A percentile compares a stretch with the other conserved stretches of the same genome.
Evolutionary conservation across 441 rosid species (phyloP).

Genomic region (Populus hybrid): DNA sequence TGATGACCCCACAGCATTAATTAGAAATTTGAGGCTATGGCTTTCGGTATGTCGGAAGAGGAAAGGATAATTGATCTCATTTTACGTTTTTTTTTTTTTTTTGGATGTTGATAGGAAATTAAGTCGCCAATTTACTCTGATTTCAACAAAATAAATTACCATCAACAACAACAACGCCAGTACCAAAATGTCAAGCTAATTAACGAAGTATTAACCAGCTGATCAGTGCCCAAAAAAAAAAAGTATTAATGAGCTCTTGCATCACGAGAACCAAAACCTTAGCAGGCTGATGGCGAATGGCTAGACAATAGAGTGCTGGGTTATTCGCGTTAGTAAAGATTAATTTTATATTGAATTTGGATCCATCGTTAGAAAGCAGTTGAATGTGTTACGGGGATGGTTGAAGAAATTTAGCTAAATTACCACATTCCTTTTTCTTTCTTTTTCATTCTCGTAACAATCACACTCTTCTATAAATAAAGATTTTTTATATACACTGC

Average conservation of each 20-base stretch:
- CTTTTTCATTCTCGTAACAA: neutral
- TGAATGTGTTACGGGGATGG: neutral
- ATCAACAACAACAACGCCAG: neutral
- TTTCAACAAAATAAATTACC: neutral
- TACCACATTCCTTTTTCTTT: neutral
- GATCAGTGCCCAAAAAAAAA: too few relatives aligned
- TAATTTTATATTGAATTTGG: too few relatives aligned
- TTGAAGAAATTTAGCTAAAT: neutral
- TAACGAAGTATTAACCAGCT: neutral
- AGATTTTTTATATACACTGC: too few relatives aligned
- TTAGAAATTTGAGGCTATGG: neutral
- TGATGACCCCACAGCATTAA: neutral
- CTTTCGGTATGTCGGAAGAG: neutral
- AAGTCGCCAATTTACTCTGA: neutral
- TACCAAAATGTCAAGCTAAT: neutral
- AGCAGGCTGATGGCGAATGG: neutral
- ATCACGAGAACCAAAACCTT: neutral
- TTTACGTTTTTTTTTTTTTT: neutral
- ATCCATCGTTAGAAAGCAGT: neutral
- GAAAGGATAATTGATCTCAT: neutral
- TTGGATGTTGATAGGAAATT: neutral
- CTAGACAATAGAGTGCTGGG: neutral
- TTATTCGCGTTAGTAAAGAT: too few relatives aligned
- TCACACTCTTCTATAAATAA: neutral
- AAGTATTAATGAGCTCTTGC: neutral